Evolutionary conservation across 1,284 basidiomycete species (phyloP).

Genomic region (Veloboletus limbatus): DNA sequence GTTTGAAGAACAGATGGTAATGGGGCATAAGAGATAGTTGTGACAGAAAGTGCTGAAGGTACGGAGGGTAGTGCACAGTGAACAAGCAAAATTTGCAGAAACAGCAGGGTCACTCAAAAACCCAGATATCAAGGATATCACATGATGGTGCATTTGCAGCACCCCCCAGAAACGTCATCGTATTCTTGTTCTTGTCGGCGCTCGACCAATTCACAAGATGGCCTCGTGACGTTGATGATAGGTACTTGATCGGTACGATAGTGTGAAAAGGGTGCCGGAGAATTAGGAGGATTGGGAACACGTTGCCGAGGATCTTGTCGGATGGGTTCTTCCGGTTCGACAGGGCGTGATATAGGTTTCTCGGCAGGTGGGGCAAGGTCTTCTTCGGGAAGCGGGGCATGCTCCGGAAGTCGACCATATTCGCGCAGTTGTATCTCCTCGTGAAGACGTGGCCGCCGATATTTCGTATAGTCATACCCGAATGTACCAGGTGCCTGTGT

Average conservation of each 20-base stretch:
- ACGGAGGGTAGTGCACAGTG: conserved; percentile 19
- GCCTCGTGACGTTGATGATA: conserved; percentile 29
- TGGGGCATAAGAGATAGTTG: conserved; percentile 4
- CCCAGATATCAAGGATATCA: conserved; percentile 36
- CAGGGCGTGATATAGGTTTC: conserved; percentile 6
- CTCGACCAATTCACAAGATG: conserved; percentile 23
- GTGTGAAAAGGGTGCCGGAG: conserved; percentile 58
- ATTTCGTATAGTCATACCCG: conserved; percentile 67
- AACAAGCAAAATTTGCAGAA: conserved; percentile 23
- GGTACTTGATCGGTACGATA: conserved; percentile 32
- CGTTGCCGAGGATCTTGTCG: conserved; percentile 29
- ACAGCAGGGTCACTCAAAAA: conserved; percentile 21
- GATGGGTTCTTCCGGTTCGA: conserved; percentile 21
- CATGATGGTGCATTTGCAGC: conserved; percentile 65
- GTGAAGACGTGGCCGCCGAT: conserved; percentile 43
- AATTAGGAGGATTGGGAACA: conserved; percentile 38
- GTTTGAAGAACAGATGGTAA: conserved; percentile 10
- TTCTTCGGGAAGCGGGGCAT: conserved; percentile 15
- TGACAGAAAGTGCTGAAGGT: conserved; percentile 13
- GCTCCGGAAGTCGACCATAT: conserved; percentile 45
- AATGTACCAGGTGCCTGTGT: conserved; percentile 78
- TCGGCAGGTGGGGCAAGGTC: conserved; percentile 17
- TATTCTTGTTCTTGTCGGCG: conserved; percentile 30
- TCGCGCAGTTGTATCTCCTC: conserved; percentile 63
- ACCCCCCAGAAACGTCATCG: conserved; percentile 46